These are phyloP conservation scores for Nadsonia starkeyi-henricii DNA, from an alignment of 1,139 yeast species.

Conservation along the genomic window DNA sequence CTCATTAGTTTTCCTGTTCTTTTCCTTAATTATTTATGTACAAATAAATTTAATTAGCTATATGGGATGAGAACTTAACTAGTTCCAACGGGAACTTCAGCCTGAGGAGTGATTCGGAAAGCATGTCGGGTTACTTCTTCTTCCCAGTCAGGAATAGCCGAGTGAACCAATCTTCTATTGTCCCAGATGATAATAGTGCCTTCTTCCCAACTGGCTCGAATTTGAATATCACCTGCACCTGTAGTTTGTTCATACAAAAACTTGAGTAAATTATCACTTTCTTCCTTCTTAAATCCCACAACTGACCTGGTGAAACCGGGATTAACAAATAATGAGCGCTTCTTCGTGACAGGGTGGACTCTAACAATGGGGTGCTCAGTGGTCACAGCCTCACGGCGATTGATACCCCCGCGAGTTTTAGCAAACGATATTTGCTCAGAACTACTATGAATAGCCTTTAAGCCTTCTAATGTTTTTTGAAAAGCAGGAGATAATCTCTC, in stretches of 20 bases:
- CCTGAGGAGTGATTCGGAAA: conserved; percentile 22
- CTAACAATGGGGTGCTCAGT: conserved; percentile 43
- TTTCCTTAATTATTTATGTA: too few species aligned
- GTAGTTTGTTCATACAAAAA: conserved; percentile 38
- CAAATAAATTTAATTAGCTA: too few species aligned
- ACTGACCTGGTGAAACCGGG: conserved; percentile 41
- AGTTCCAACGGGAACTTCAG: conserved; percentile 15
- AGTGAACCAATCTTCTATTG: conserved; percentile 49
- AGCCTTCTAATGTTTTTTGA: conserved; percentile 34
- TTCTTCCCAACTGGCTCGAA: conserved; percentile 45
- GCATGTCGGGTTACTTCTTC: conserved; percentile 16
- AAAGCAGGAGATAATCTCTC: conserved; percentile 42
- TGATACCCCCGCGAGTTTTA: conserved; percentile 32
- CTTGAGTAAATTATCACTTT: conserved; percentile 35
- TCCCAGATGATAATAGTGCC: conserved; percentile 53
- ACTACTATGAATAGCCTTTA: conserved; percentile 40
- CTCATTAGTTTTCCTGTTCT: too few species aligned
- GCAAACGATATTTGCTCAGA: conserved; percentile 36
- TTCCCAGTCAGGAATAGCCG: conserved; percentile 33
- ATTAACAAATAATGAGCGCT: conserved; percentile 39
- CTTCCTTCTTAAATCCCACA: conserved; percentile 43
- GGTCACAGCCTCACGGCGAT: conserved; percentile 37
- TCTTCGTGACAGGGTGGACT: conserved; percentile 42
- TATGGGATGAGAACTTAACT: not conserved
- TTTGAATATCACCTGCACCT: conserved; percentile 38